A percentile compares a stretch with the other conserved stretches of the same genome.
Conservation (phyloP, 768 basidiomycete species). For the Suillus plorans region DNA sequence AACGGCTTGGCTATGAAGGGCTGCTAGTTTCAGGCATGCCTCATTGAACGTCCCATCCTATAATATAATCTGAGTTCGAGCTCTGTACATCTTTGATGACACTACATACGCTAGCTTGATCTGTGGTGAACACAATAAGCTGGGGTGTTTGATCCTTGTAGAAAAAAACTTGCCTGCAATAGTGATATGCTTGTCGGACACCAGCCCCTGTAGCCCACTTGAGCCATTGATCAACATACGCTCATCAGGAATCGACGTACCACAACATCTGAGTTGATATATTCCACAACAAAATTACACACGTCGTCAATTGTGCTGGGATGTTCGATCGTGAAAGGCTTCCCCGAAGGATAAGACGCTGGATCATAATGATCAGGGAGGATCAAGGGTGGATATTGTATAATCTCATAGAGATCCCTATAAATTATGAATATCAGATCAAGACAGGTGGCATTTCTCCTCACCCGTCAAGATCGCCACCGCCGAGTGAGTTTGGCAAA, state of each 20-base stretch:
- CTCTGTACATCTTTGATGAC: background rate
- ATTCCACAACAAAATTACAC: slow-evolving; percentile 79
- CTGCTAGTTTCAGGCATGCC: slow-evolving; percentile 57
- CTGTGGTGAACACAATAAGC: slow-evolving; percentile 31
- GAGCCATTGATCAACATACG: background rate
- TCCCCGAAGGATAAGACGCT: slow-evolving; percentile 47
- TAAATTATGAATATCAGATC: background rate
- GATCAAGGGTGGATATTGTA: slow-evolving; percentile 53
- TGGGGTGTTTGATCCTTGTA: background rate
- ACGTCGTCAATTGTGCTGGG: slow-evolving; percentile 67
- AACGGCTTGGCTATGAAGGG: slow-evolving; percentile 62
- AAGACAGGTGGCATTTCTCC: slow-evolving; percentile 10
- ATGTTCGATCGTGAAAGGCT: slow-evolving; percentile 38
- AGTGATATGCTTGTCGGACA: slow-evolving; percentile 65
- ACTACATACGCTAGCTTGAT: slow-evolving; percentile 63
- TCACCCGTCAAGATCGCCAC: slow-evolving; percentile 82
- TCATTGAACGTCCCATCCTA: slow-evolving; percentile 64
- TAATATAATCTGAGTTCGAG: background rate
- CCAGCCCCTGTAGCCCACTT: slow-evolving; percentile 50
- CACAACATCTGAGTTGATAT: slow-evolving; percentile 80
- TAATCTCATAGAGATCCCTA: slow-evolving; percentile 69
- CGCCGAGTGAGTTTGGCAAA: slow-evolving; percentile 66
- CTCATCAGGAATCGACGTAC: slow-evolving; percentile 35
- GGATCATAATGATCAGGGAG: slow-evolving; percentile 50
- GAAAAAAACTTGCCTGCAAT: slow-evolving; percentile 56